Evolutionary conservation across 192 early-diverging fungal species (phyloP), one percentile per base, ranked within the genome.

Genomic region (Coemansia sp.): DNA sequence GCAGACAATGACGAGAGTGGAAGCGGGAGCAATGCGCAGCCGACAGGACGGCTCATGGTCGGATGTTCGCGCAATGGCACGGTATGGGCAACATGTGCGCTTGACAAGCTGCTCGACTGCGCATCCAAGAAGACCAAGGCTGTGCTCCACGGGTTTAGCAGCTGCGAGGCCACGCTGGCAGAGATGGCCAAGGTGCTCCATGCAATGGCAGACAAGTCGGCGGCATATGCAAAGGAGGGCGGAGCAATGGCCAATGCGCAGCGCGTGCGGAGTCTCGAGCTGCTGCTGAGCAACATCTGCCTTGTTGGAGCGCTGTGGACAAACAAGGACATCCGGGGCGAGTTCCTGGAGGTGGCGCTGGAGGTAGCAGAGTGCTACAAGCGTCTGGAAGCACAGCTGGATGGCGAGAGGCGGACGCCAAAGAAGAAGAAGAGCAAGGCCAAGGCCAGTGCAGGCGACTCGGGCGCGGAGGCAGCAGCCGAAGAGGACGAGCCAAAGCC

Each of bases 291-390:
- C 54, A 69, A 73, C 48, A 48, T 82, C 21, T 50, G 68, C 56
- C 62, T 82, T 47, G 38, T 72, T 45, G 71, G 71, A 0, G 68
- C 56, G 47, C 77, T 89, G 10, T 86, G 91, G 54, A 75, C 79
- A 10, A 89, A 92, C 56, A 79, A 91, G 21, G 79, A 83, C 58
- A 88, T 91, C 60, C 85, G 88, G 21, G 85, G 85, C 50, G 86
- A 80, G 60, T 74, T 79, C 37, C 43, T 68, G 23, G 77, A 86
- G 40, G 72, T 77, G 61, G 76, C 92, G 19, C 72, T 90, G 13
- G 95, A 97, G 74, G 72, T 95, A 63, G 77, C 86, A 40, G 86
- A 90, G 57, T 95, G 93, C 72, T 93, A 86, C 62, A 79, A 87
- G 66, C 86, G 88, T 70, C 74, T 93, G 18, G 89, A 89, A 60